Evolutionary conservation across 2,329 filamentous ascomycete species (phyloP).

Genomic region (Arachnopeziza araneosa): DNA sequence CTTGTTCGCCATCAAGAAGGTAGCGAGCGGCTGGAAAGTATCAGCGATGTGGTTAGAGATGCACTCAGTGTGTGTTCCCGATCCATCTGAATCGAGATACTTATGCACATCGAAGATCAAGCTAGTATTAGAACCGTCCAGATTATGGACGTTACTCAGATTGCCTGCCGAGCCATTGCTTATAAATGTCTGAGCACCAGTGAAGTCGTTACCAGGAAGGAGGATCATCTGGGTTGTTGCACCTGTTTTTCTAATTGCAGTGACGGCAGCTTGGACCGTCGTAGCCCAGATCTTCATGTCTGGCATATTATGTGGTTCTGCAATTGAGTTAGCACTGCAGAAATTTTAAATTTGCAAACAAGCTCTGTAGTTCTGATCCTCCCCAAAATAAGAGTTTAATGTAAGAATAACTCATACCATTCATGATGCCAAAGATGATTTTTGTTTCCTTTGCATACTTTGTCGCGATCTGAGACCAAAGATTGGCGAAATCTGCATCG

Average conservation of each 20-base stretch:
- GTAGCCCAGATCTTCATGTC: constrained; percentile 52
- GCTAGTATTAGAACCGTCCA: constrained; percentile 49
- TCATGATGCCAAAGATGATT: constrained; percentile 64
- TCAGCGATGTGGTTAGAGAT: constrained; percentile 45
- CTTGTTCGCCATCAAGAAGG: constrained; percentile 42
- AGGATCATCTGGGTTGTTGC: constrained; percentile 57
- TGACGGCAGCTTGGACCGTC: constrained; percentile 57
- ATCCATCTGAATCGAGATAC: constrained; percentile 54
- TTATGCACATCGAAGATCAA: constrained; percentile 56
- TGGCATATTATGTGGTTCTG: constrained; percentile 43
- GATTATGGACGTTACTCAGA: constrained; percentile 50
- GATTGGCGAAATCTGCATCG: constrained; percentile 48
- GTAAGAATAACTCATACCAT: constrained; percentile 34
- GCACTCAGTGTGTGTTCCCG: constrained; percentile 47
- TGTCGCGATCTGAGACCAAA: constrained; percentile 54
- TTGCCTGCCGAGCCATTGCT: constrained; percentile 45
- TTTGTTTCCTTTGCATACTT: constrained; percentile 49
- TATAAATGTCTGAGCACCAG: constrained; percentile 44
- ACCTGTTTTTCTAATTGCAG: constrained; percentile 57
- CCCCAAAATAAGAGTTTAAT: too few species aligned
- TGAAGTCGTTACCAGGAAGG: constrained; percentile 54
- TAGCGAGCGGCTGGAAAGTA: constrained; percentile 42
- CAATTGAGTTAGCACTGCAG: too few species aligned
- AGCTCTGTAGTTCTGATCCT: too few species aligned
- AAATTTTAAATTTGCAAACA: too few species aligned